phyloP scores from a whole-genome alignment of 78 protist genomes.

The Parvularia atlantis region DNA sequence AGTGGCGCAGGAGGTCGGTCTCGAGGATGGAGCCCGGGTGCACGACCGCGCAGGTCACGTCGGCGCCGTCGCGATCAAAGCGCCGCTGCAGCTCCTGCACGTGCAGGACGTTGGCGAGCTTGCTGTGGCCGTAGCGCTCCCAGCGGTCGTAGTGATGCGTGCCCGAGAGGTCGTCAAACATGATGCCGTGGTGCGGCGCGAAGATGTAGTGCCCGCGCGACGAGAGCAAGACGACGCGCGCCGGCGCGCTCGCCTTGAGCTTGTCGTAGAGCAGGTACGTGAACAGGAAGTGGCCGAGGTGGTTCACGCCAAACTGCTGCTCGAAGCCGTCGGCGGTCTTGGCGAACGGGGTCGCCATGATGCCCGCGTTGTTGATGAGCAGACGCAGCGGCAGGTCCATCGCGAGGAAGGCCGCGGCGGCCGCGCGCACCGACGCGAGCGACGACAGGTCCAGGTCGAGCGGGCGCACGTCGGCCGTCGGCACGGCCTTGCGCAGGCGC shows the following conservation, averaged over 20 bases:
- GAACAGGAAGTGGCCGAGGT: conserved; percentile 19
- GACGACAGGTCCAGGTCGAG: not conserved
- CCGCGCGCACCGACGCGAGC: not conserved
- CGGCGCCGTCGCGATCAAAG: not conserved
- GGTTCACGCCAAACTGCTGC: conserved; percentile 9
- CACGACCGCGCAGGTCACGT: not conserved
- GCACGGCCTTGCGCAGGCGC: not conserved
- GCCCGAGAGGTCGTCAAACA: not conserved
- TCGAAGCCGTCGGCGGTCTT: conserved; percentile 14
- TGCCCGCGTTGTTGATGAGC: conserved; percentile 13
- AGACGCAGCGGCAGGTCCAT: not conserved
- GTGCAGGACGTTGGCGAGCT: not conserved
- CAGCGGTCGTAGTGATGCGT: not conserved
- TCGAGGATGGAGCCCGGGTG: not conserved
- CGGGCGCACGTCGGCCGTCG: not conserved
- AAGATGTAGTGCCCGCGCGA: not conserved
- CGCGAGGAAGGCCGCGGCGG: not conserved
- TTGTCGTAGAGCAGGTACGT: not conserved
- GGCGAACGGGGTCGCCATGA: not conserved
- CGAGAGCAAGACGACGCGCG: not conserved
- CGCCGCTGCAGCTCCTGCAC: not conserved
- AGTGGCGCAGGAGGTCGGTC: not conserved
- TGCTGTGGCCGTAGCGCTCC: not conserved
- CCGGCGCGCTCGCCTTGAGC: not conserved
- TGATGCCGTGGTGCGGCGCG: not conserved